Evolutionary conservation across 371 early-diverging fungal species (phyloP).

Genomic region (Apophysomyces ossiformis): DNA sequence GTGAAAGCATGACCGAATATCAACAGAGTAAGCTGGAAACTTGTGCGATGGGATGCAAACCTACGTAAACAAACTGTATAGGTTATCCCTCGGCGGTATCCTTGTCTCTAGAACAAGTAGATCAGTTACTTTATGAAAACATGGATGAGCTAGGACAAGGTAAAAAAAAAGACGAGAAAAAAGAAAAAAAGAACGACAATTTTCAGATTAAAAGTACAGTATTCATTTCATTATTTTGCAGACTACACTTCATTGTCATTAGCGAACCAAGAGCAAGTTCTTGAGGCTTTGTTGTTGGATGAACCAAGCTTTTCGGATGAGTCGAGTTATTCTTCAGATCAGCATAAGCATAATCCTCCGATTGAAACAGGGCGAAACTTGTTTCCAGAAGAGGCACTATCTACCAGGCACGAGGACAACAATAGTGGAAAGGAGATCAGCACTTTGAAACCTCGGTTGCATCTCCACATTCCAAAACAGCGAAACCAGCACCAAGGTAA

Average conservation of each 20-base stretch:
- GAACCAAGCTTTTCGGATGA: neutral
- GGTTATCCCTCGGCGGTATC: slow-evolving; percentile 4
- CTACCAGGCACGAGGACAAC: slow-evolving; percentile 14
- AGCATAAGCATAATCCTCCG: slow-evolving; percentile 12
- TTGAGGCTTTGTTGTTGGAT: neutral
- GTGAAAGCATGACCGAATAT: slow-evolving; percentile 12
- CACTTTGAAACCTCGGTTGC: slow-evolving; percentile 6
- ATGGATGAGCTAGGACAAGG: neutral
- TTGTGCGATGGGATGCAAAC: too few species aligned
- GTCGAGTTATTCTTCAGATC: slow-evolving; percentile 12
- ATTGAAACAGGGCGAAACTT: neutral
- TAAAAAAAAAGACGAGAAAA: neutral
- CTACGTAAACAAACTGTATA: neutral
- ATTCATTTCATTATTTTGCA: neutral
- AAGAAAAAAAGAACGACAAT: too few species aligned
- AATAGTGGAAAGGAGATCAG: neutral
- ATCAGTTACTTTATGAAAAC: neutral
- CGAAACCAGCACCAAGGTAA: neutral
- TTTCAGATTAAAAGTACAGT: neutral
- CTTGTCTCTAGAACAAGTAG: neutral
- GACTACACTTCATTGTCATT: neutral
- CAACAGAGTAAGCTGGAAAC: neutral
- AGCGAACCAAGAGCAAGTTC: neutral
- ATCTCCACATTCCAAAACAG: slow-evolving; percentile 27
- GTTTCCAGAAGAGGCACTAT: neutral